Base-by-base conservation (phyloP, 129 eudicot species). In the Pittosporum tobira region DNA sequence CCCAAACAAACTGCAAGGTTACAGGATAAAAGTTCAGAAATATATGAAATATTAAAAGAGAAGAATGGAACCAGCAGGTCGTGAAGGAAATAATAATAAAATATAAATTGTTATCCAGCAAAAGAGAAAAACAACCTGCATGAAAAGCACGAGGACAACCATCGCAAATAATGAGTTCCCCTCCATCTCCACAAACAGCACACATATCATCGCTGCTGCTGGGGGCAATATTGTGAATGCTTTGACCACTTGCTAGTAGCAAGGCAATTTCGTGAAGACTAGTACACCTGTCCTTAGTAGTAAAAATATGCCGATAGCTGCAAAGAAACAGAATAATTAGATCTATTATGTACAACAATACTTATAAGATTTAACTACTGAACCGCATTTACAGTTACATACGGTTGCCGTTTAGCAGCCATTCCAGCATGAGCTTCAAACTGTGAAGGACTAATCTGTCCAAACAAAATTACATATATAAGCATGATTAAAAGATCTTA, bases 341-440 rank as follows among this genome's bases (percentile, higher is more conserved):
- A 61, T 37, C 23, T 16, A 51, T 29, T 38, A 10, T 48, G 18
- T 7, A 24, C 20, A 29, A 55, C 27, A 24, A 49, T 37, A 18
- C 11, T 27, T 37, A 48, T 36, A 56, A 48, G 9, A 53, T 48
- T 6, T 19, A 28, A 48, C 27, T 6, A 20, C 19, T 30, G 29
- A 23, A 36, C n/a, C 61, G 25, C 59, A 24, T 15, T 31, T 44
- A 15, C 36, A 46, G 38, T 49, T 40, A 79, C 94, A 82, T 75
- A 90, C 97, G 97, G 97, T 82, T 90, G 97, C 37, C 97, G 84
- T 76, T 87, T 90, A 55, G 89, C 97, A 57, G 95, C 88, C 88
- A 89, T 80, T 65, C 97, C 97, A 50, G 97, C 97, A 67, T 90
- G 97, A 55, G 95, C 86, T 73, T 90, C 97, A 72, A 90, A 90